Conservation (phyloP, 331 rosid genomes). For the Malus hybrid region DNA sequence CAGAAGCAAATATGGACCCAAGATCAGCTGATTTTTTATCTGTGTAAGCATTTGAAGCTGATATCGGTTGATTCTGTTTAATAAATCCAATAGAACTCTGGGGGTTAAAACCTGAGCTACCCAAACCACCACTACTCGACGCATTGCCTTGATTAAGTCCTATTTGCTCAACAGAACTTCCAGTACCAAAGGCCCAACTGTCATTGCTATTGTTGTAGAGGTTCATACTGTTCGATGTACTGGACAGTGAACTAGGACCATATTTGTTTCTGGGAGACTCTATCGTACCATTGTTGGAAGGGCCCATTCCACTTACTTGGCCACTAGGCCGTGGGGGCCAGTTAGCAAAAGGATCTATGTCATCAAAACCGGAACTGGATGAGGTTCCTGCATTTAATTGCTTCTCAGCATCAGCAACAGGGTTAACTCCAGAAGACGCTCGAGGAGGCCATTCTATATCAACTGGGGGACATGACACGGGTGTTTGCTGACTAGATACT, state of each 20-base stretch:
- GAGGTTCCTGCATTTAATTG: slow-evolving; percentile 43
- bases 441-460: slow-evolving; percentile 97
- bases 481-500: slow-evolving; percentile 46
- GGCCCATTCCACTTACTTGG: slow-evolving; percentile 38
- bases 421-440: slow-evolving; percentile 31
- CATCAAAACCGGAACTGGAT: slow-evolving; percentile 50
- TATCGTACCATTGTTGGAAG: slow-evolving; percentile 45
- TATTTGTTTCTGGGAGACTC: slow-evolving; percentile 35
- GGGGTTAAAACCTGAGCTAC: slow-evolving; percentile 28
- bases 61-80: slow-evolving; percentile 48
- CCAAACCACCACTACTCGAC: slow-evolving; percentile 25
- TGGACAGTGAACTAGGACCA: slow-evolving; percentile 9
- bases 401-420: slow-evolving; percentile 52
- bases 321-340: slow-evolving; percentile 91
- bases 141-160: slow-evolving; percentile 43
- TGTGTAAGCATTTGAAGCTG: slow-evolving; percentile 32
- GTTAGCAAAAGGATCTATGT: slow-evolving; percentile 79
- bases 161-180: slow-evolving; percentile 28
- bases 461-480: slow-evolving; percentile 64
- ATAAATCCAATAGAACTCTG: slow-evolving; percentile 51
- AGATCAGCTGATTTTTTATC: slow-evolving; percentile 51
- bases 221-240: slow-evolving; percentile 50
- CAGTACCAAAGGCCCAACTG: slow-evolving; percentile 50
- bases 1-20: slow-evolving; percentile 75
- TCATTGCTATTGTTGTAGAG: slow-evolving; percentile 28